These are phyloP conservation scores for Chimonanthus salicifolius DNA, from an alignment of 164 flowering plant species.

Conservation along the genomic window DNA sequence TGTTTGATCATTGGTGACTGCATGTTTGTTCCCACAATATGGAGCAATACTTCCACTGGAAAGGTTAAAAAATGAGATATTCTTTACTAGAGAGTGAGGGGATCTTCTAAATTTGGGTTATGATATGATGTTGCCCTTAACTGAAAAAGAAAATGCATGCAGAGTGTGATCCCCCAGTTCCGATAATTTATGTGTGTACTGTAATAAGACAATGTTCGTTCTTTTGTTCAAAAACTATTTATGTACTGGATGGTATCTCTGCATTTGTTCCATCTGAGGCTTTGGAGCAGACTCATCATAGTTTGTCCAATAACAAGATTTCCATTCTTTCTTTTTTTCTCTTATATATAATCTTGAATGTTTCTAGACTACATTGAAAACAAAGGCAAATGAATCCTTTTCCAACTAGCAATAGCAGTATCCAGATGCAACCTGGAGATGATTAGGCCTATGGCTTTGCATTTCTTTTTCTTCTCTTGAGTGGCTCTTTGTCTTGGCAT, in stretches of 20 bases:
- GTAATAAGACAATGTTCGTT: not conserved
- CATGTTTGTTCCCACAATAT: not conserved
- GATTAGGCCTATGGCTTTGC: not conserved
- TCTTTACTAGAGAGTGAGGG: not conserved
- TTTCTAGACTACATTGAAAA: not conserved
- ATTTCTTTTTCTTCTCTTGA: too few relatives aligned
- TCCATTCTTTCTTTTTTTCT: not conserved
- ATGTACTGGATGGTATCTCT: not conserved
- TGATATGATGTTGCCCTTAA: not conserved
- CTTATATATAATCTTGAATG: not conserved
- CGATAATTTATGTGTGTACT: not conserved
- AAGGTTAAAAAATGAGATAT: not conserved
- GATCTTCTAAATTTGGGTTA: not conserved
- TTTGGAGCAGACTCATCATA: not conserved
- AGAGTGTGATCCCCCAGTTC: not conserved
- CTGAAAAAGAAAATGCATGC: not conserved
- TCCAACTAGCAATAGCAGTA: not conserved
- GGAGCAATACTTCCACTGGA: not conserved
- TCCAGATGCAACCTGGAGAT: not conserved
- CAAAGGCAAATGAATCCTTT: not conserved
- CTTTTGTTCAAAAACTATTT: too few relatives aligned
- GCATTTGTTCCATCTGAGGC: not conserved
- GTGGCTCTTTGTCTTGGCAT: too few relatives aligned
- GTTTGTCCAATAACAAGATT: not conserved
- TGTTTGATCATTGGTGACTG: not conserved